Conservation (phyloP, 352 stramenopile species). For the Detonula confervacea region DNA sequence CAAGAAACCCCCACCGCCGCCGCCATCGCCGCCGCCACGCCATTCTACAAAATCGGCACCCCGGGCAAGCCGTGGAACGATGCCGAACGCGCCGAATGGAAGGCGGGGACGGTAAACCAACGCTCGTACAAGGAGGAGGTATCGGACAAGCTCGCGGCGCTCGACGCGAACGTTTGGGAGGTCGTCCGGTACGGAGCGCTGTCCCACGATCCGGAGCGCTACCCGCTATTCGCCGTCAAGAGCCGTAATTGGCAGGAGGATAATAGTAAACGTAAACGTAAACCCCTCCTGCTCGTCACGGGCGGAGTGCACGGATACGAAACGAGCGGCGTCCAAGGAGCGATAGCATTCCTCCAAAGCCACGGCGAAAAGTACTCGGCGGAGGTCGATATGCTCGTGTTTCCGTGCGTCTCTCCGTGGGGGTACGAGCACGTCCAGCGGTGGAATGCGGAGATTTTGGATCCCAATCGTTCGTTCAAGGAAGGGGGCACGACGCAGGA, state of each 20-base stretch:
- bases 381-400: conserved; percentile 64
- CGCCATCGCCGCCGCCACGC: background rate
- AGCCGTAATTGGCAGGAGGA: conserved; percentile 37
- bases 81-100: conserved; percentile 54
- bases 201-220: conserved; percentile 20
- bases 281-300: conserved; percentile 60
- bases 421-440: conserved; percentile 74
- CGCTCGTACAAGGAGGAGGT: conserved; percentile 66
- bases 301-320: conserved; percentile 79
- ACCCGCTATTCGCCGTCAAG: conserved; percentile 48
- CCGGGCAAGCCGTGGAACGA: conserved; percentile 57
- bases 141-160: conserved; percentile 28
- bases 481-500: conserved; percentile 54
- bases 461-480: conserved; percentile 75
- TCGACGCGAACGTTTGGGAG: conserved; percentile 20
- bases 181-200: conserved; percentile 59
- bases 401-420: conserved; percentile 73
- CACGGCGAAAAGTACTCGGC: conserved; percentile 29
- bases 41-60: conserved; percentile 55
- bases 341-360: conserved; percentile 61
- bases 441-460: conserved; percentile 64
- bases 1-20: background rate
- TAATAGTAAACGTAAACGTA: too few relatives aligned
- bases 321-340: conserved; percentile 70
- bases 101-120: conserved; percentile 23